A percentile compares a stretch with the other conserved stretches of the same genome.
Conservation (phyloP, 257 asterid genomes). For the Salvia hispanica region DNA sequence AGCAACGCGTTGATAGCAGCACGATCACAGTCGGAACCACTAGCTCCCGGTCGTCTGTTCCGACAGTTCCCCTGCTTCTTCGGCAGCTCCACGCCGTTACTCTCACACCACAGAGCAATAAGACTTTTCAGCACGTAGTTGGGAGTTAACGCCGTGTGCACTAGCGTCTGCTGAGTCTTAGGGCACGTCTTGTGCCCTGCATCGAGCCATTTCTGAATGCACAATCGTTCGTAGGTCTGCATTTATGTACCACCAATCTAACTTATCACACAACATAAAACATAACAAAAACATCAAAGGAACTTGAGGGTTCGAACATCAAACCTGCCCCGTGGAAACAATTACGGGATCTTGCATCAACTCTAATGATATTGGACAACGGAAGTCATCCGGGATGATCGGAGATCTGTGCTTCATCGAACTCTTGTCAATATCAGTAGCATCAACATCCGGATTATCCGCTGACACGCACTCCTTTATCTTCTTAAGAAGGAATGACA, state of each 20-base stretch:
- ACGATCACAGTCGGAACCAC: slow-evolving; percentile 80
- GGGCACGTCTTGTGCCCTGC: slow-evolving; percentile 98
- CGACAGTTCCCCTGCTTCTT: slow-evolving; percentile 64
- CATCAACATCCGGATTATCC: slow-evolving; percentile 60
- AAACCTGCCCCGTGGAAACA: slow-evolving; percentile 98
- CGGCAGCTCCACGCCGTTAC: slow-evolving; percentile 90
- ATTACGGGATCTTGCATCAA: slow-evolving; percentile 99
- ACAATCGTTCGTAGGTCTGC: slow-evolving; percentile 92
- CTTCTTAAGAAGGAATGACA: slow-evolving; percentile 73
- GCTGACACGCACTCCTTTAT: slow-evolving; percentile 65
- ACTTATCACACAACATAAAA: neutral
- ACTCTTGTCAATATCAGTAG: slow-evolving; percentile 61
- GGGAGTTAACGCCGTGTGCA: slow-evolving; percentile 97
- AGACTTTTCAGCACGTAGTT: slow-evolving; percentile 93
- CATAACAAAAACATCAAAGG: slow-evolving; percentile 16
- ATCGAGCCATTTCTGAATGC: slow-evolving; percentile 94
- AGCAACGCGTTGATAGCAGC: slow-evolving; percentile 61
- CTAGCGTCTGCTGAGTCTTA: slow-evolving; percentile 84
- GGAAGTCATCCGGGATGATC: slow-evolving; percentile 90
- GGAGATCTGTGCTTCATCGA: slow-evolving; percentile 79
- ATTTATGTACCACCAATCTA: neutral
- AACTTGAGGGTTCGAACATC: slow-evolving; percentile 39
- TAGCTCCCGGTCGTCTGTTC: slow-evolving; percentile 53
- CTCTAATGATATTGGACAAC: slow-evolving; percentile 97
- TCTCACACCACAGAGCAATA: slow-evolving; percentile 92